Evolutionary conservation across 805 yeast species (phyloP), one percentile per base, ranked within the genome.

Genomic region (Blastobotrys peoriensis): DNA sequence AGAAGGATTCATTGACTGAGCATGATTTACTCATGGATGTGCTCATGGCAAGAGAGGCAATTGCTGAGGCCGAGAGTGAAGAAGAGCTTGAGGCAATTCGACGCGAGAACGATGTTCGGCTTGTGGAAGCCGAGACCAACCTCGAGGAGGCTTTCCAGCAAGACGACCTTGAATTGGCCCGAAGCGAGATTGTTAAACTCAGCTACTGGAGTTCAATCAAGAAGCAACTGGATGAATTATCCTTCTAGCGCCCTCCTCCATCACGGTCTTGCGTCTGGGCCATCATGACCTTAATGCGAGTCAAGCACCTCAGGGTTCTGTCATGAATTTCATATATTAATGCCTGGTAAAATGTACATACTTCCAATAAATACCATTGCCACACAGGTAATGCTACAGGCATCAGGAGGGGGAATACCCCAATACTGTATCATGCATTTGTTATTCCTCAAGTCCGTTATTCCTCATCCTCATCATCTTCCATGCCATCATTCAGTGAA

Each of bases 201-300:
- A 85, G 85, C 61, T 91, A 88, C 60, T 88, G 96, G 95, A 70
- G 72, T 40, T 89, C 85, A 58, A 78, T 91, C 27, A 77, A 77
- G 40, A 74, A 74, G 34, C 87, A 86, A 4, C 73, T 88, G 36
- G 79, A 76, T 25, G 62, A 87, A 8, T 25, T 25, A 13, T 13
- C n/a, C n/a, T n/a, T n/a, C n/a, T n/a, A n/a, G n/a, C n/a, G n/a
- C n/a, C n/a, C n/a, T n/a, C n/a, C n/a, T n/a, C n/a, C n/a, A n/a
- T n/a, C n/a, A n/a, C n/a, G n/a, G n/a, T n/a, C n/a, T n/a, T n/a
- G n/a, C n/a, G n/a, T n/a, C n/a, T n/a, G n/a, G n/a, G n/a, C n/a
- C n/a, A n/a, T n/a, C n/a, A n/a, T n/a, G n/a, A n/a, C n/a, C n/a
- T n/a, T n/a, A n/a, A n/a, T n/a, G n/a, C n/a, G n/a, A n/a, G n/a